Evolutionary conservation across 768 basidiomycete species (phyloP).

Genomic region (Suillus ampliporus): DNA sequence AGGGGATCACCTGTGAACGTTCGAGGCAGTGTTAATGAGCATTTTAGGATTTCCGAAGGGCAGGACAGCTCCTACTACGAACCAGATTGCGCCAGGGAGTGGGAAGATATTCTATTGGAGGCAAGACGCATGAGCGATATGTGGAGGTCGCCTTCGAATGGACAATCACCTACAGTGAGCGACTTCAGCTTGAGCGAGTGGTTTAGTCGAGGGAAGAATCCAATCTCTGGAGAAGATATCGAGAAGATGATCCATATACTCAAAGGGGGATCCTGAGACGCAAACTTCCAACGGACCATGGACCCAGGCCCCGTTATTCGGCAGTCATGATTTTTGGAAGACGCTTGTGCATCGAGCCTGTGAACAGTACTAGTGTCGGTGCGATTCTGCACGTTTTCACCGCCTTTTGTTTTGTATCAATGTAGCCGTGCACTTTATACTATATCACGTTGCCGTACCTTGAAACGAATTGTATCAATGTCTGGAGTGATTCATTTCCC

Average conservation of each 20-base stretch:
- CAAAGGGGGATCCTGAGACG: neutral
- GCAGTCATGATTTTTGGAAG: neutral
- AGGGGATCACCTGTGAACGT: neutral
- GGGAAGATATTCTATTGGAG: neutral
- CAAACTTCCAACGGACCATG: neutral
- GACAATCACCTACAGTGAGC: constrained; percentile 3
- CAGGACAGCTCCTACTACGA: neutral
- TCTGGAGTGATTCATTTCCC: neutral
- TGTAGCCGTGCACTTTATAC: neutral
- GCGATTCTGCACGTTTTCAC: neutral
- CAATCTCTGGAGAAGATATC: constrained; percentile 4
- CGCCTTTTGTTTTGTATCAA: constrained; percentile 2
- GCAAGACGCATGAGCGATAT: neutral
- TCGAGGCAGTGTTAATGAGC: neutral
- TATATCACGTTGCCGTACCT: neutral
- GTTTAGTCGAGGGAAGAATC: neutral
- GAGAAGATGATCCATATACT: constrained; percentile 4
- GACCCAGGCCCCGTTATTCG: neutral
- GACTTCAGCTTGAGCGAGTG: constrained; percentile 6
- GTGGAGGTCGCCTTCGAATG: neutral
- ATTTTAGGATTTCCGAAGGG: neutral
- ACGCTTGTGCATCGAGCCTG: neutral
- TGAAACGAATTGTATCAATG: neutral
- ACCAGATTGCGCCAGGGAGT: neutral
- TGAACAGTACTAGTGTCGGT: neutral